Percentiles rank a stretch among this genome's conserved stretches.
Conservation (phyloP, 805 yeast genomes). For the Candida maltosa region DNA sequence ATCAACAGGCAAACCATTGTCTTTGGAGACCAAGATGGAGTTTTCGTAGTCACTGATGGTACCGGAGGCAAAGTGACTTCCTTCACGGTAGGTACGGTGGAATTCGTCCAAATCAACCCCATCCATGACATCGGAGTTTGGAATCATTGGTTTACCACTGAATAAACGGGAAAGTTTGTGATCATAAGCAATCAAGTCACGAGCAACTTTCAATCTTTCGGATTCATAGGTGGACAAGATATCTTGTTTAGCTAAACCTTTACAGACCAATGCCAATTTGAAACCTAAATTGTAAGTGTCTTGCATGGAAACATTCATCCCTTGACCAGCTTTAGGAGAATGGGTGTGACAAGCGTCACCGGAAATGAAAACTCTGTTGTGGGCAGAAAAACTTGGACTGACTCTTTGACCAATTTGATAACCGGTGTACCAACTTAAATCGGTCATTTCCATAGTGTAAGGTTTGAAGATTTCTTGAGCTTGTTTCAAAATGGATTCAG, state of each 20-base stretch:
- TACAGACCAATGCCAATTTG: slow-evolving; percentile 29
- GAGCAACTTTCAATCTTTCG: slow-evolving; percentile 26
- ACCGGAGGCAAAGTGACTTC: slow-evolving; percentile 28
- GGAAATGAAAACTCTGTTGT: slow-evolving; percentile 68
- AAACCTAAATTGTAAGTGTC: slow-evolving; percentile 29
- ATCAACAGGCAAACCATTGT: slow-evolving; percentile 4
- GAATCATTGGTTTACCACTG: slow-evolving; percentile 23
- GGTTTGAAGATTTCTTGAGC: slow-evolving; percentile 16
- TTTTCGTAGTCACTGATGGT: slow-evolving; percentile 22
- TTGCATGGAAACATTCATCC: slow-evolving; percentile 52
- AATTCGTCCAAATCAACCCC: slow-evolving; percentile 25
- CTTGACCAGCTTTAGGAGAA: slow-evolving; percentile 97
- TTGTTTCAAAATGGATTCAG: slow-evolving; percentile 20
- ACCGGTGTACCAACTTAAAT: slow-evolving; percentile 27
- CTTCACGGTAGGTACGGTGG: slow-evolving; percentile 19
- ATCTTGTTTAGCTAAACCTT: slow-evolving; percentile 17
- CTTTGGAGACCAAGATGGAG: slow-evolving; percentile 15
- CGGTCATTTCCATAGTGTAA: slow-evolving; percentile 19
- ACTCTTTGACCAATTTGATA: slow-evolving; percentile 32
- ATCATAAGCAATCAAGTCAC: slow-evolving; percentile 28
- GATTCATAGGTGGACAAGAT: slow-evolving; percentile 26
- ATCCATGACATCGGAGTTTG: slow-evolving; percentile 10
- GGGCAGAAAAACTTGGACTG: slow-evolving; percentile 11
- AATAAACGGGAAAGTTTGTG: slow-evolving; percentile 23
- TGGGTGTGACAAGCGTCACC: slow-evolving; percentile 99